Evolutionary conservation across 331 rosid species (phyloP), one percentile per base, ranked within the genome.

Genomic region (Dryas integrifolia): DNA sequence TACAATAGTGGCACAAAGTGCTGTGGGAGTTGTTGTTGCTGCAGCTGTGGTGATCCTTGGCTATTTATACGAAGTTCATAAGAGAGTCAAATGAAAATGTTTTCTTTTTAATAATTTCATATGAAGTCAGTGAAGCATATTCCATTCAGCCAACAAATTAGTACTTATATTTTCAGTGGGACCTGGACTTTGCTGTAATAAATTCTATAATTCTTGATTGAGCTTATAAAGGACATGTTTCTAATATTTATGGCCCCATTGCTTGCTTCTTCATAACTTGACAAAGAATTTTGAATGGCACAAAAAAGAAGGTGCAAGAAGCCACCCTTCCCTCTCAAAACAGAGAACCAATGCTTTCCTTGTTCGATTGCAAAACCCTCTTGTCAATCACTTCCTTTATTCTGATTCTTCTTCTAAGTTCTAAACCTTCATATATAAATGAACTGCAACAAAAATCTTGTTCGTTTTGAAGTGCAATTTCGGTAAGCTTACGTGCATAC

Each of bases 21-120:
- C 80, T 1, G 83, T 75, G 21, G 80, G 85, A 75, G 58, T 88
- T 16, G 85, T 74, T 4, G 76, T 86, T 60, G 86, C 77, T 43
- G 85, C 81, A 13, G 87, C 85, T 38, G 88, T 78, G 66, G 89
- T 76, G 76, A 70, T 75, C 61, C 50, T 80, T 51, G 56, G 83
- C 63, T 80, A 80, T 76, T 74, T 80, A 4, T 80, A 80, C 11
- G 80, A 80, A 56, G 77, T 62, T 60, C 74, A 15, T 11, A 80
- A 69, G 64, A 75, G 52, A 68, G 70, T 41, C 73, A 63, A 78
- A 56, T 78, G 40, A 72, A 63, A 16, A 24, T 48, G 41, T 18
- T 2, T n/a, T 6, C 7, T 12, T n/a, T 45, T 24, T 18, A 26
- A 18, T 53, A 10, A 13, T 47, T 30, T 55, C 46, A 50, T 71